Conservation (phyloP, 2,329 filamentous ascomycete genomes). For the Coniochaeta sp. region DNA sequence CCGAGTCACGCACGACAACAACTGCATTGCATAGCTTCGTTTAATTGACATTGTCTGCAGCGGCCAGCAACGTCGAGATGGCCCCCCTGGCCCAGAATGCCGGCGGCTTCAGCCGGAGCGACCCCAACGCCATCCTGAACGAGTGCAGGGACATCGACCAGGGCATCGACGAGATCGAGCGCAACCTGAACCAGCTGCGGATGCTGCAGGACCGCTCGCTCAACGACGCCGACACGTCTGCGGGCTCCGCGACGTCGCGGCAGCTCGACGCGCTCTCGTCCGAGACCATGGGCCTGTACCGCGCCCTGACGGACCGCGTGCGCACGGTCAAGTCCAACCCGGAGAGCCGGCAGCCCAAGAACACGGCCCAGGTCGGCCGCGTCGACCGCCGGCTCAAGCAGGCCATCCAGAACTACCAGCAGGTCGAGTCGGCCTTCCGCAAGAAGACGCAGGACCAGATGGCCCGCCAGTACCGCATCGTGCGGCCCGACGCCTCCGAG, state of each 20-base stretch:
- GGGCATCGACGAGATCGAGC: constrained; percentile 67
- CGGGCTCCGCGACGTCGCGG: constrained; percentile 56
- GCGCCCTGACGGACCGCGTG: constrained; percentile 69
- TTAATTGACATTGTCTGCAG: constrained; percentile 1
- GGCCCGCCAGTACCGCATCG: constrained; percentile 84
- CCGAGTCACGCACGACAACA: neutral
- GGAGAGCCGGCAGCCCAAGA: constrained; percentile 65
- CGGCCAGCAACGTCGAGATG: constrained; percentile 61
- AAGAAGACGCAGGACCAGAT: constrained; percentile 77
- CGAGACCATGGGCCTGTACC: constrained; percentile 79
- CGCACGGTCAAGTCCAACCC: constrained; percentile 76
- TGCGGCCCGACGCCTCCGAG: constrained; percentile 72
- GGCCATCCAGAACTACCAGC: constrained; percentile 76
- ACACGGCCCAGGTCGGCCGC: constrained; percentile 72
- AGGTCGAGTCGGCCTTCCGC: constrained; percentile 71
- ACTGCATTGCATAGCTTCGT: neutral
- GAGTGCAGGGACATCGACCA: constrained; percentile 75
- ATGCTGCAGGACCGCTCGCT: constrained; percentile 65
- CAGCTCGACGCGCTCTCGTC: constrained; percentile 67
- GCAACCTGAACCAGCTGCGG: constrained; percentile 64
- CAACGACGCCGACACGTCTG: constrained; percentile 65
- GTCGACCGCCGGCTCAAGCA: constrained; percentile 73
- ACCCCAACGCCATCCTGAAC: constrained; percentile 75
- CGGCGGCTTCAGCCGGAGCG: constrained; percentile 35
- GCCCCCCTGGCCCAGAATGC: constrained; percentile 51